These are phyloP conservation scores for Aspergillus chevalieri DNA, from an alignment of 2,329 filamentous ascomycete genomes.

Conservation along the genomic window DNA sequence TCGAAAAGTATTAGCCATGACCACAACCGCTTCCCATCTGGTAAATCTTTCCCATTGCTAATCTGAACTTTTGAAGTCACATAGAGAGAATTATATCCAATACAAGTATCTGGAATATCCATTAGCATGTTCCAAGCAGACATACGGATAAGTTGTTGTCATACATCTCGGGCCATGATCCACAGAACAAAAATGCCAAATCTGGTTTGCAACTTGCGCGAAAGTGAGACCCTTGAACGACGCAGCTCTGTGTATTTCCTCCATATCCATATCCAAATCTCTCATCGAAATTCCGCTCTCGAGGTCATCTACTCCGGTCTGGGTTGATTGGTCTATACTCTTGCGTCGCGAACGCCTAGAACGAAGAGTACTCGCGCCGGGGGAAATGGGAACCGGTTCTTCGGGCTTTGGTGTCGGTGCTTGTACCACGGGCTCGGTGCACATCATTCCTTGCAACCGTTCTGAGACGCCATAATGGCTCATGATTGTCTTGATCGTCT, in stretches of 20 bases:
- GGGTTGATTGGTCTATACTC: conserved; percentile 6
- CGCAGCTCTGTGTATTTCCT: conserved; percentile 15
- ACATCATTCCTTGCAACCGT: conserved; percentile 59
- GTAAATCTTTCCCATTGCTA: conserved; percentile 29
- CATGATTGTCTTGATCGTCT: conserved; percentile 52
- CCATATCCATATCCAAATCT: conserved; percentile 13
- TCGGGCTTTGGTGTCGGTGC: conserved; percentile 11
- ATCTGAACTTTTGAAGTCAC: conserved; percentile 43
- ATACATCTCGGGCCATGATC: conserved; percentile 62
- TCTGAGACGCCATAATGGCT: conserved; percentile 62
- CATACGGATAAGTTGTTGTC: conserved; percentile 12
- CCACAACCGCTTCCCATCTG: conserved; percentile 55
- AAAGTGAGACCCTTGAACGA: conserved; percentile 41
- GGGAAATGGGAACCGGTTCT: conserved; percentile 8
- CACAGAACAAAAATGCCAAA: conserved; percentile 70
- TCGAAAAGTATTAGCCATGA: conserved; percentile 65
- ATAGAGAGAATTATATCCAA: conserved; percentile 60
- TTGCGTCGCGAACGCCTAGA: conserved; percentile 2
- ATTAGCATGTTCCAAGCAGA: conserved; percentile 5
- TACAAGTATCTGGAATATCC: conserved; percentile 51
- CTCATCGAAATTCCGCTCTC: conserved; percentile 25
- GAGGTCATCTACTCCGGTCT: conserved; percentile 20
- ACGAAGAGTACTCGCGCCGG: conserved; percentile 2
- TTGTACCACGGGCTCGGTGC: conserved; percentile 45
- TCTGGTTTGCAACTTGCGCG: conserved; percentile 58